Conservation (phyloP, 2,329 filamentous ascomycete species). For the Acrocalymma vagum region DNA sequence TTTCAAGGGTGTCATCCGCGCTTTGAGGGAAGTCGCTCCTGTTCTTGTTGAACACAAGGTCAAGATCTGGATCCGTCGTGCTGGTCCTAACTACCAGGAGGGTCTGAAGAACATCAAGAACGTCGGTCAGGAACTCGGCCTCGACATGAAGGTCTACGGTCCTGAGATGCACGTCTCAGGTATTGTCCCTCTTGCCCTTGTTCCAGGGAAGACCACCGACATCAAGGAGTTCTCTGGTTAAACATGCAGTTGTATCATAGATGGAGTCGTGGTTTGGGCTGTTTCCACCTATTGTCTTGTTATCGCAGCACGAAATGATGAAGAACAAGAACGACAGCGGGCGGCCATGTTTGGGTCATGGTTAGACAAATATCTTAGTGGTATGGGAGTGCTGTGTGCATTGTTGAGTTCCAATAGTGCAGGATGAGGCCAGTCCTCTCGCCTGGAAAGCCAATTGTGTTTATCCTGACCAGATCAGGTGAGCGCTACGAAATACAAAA, state of each 20-base stretch:
- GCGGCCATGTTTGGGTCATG: too few relatives aligned
- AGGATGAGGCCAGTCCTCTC: too few relatives aligned
- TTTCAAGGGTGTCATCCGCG: slow-evolving; percentile 99
- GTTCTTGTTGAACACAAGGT: slow-evolving; percentile 95
- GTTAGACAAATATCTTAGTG: too few relatives aligned
- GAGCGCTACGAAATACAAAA: too few relatives aligned
- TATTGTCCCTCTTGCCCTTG: slow-evolving; percentile 91
- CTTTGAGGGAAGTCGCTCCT: slow-evolving; percentile 87
- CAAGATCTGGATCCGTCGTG: slow-evolving; percentile 92
- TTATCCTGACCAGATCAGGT: too few relatives aligned
- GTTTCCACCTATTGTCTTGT: too few relatives aligned
- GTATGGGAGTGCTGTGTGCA: too few relatives aligned
- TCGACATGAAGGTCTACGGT: slow-evolving; percentile 92
- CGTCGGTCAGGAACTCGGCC: slow-evolving; percentile 89
- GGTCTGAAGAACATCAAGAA: slow-evolving; percentile 99
- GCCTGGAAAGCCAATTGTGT: too few relatives aligned
- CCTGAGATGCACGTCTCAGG: slow-evolving; percentile 90
- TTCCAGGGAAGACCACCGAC: slow-evolving; percentile 65
- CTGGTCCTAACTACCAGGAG: slow-evolving; percentile 99
- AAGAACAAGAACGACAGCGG: too few relatives aligned
- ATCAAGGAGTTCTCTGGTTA: slow-evolving; percentile 69
- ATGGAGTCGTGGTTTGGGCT: slow-evolving; percentile 25
- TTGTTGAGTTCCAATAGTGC: too few relatives aligned
- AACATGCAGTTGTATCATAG: slow-evolving; percentile 27
- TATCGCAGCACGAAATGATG: too few relatives aligned